These are phyloP conservation scores for Cnidoscolus chayamansa DNA, from an alignment of 441 rosid genomes.

Conservation along the genomic window DNA sequence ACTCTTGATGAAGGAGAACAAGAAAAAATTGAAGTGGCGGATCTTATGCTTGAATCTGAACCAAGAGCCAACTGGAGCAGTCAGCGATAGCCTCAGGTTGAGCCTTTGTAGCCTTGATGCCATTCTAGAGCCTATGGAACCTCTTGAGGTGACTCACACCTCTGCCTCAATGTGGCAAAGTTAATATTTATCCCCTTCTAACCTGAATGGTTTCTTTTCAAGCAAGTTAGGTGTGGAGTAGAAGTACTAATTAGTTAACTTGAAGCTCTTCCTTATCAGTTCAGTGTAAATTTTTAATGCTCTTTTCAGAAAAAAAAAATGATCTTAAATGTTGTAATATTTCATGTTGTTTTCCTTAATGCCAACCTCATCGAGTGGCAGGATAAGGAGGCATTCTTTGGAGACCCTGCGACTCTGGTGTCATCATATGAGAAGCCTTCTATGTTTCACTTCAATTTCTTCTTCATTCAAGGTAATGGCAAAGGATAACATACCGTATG, in stretches of 20 bases:
- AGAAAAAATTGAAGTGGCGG: too few species aligned
- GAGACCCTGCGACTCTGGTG: constrained; percentile 44
- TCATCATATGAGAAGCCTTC: constrained; percentile 87
- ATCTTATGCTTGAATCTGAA: too few species aligned
- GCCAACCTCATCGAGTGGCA: neutral
- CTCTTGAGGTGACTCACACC: too few species aligned
- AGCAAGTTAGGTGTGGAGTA: constrained; percentile 5
- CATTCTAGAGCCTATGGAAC: too few species aligned
- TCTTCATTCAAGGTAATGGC: constrained; percentile 38
- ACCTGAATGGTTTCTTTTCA: neutral
- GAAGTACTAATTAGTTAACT: constrained; percentile 8
- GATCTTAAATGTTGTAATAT: neutral
- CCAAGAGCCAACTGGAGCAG: too few species aligned
- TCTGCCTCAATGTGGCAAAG: too few species aligned
- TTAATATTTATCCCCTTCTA: neutral
- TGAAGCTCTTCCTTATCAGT: neutral
- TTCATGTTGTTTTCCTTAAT: neutral
- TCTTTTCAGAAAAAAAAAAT: neutral
- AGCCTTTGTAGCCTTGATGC: too few species aligned
- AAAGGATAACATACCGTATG: constrained; percentile 45
- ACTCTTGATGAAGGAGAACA: too few species aligned
- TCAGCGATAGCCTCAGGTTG: too few species aligned
- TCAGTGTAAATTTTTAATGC: neutral
- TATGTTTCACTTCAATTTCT: constrained; percentile 52
- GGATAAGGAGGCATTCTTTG: constrained; percentile 62